phyloP scores from a whole-genome alignment of 2,329 filamentous ascomycete species.

The Colletotrichum theobromicola region DNA sequence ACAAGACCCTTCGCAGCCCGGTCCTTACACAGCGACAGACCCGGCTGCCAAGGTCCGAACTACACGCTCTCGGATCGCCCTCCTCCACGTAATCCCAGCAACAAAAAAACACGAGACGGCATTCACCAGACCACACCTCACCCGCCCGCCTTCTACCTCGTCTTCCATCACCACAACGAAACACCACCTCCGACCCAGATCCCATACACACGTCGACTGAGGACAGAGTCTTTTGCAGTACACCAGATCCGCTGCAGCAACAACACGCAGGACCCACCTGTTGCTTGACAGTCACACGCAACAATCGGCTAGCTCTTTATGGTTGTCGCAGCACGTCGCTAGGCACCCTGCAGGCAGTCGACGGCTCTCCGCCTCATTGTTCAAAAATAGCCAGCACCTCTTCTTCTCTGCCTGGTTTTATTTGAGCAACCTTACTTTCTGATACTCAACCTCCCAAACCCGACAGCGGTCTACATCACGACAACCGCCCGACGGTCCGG shows the following conservation, averaged over 20 bases:
- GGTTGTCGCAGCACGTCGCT: constrained; percentile 32
- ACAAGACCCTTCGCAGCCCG: not conserved
- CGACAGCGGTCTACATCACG: not conserved
- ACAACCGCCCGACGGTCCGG: constrained; percentile 1
- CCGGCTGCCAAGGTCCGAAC: not conserved
- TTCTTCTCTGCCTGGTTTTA: not conserved
- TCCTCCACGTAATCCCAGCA: constrained; percentile 4
- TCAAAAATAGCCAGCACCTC: not conserved
- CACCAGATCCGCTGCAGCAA: not conserved
- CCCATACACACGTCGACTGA: not conserved
- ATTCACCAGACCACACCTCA: not conserved
- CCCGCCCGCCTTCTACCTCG: not conserved
- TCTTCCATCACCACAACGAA: not conserved
- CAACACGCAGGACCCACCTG: not conserved
- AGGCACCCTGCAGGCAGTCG: constrained; percentile 34
- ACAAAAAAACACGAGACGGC: constrained; percentile 18
- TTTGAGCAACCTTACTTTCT: not conserved
- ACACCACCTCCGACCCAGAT: not conserved
- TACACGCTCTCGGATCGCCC: not conserved
- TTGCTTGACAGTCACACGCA: not conserved
- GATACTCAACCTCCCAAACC: not conserved
- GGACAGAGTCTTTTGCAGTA: not conserved
- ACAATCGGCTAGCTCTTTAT: constrained; percentile 29
- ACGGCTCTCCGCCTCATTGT: constrained; percentile 26
- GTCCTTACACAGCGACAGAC: not conserved